Evolutionary conservation across 176 grass and related monocot species (phyloP).

Genomic region (Alloteropsis semialata): DNA sequence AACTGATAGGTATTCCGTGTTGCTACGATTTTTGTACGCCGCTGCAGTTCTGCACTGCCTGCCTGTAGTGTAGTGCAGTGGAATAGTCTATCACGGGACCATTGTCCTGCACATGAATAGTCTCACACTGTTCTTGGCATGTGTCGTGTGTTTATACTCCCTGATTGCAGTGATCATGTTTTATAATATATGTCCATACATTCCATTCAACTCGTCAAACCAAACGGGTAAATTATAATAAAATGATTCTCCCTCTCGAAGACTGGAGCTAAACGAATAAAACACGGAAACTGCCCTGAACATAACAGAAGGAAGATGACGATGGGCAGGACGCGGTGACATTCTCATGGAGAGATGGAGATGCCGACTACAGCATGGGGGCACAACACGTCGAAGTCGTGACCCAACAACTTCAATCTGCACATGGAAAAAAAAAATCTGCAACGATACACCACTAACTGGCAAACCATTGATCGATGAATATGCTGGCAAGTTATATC

Average conservation of each 20-base stretch:
- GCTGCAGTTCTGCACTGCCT: neutral
- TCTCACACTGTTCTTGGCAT: no score
- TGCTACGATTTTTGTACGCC: slow-evolving; percentile 1
- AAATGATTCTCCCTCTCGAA: no score
- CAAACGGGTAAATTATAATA: neutral
- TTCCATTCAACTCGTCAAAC: neutral
- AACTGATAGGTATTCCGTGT: slow-evolving; percentile 17
- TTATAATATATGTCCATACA: neutral
- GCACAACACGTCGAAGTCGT: slow-evolving; percentile 16
- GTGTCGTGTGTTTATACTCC: no score
- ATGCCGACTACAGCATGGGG: neutral
- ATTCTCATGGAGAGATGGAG: slow-evolving; percentile 16
- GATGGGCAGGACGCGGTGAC: neutral
- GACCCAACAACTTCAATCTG: slow-evolving; percentile 35
- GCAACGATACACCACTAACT: neutral
- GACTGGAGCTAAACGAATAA: no score
- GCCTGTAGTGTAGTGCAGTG: neutral
- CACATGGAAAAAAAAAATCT: neutral
- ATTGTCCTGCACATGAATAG: no score
- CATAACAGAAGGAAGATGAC: neutral
- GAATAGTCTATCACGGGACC: neutral
- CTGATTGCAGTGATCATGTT: no score
- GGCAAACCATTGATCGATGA: slow-evolving; percentile 32
- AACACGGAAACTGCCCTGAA: neutral
- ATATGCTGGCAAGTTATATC: slow-evolving; percentile 19